Conservation (phyloP, 2,329 filamentous ascomycete genomes). For the Colletotrichum karsti region DNA sequence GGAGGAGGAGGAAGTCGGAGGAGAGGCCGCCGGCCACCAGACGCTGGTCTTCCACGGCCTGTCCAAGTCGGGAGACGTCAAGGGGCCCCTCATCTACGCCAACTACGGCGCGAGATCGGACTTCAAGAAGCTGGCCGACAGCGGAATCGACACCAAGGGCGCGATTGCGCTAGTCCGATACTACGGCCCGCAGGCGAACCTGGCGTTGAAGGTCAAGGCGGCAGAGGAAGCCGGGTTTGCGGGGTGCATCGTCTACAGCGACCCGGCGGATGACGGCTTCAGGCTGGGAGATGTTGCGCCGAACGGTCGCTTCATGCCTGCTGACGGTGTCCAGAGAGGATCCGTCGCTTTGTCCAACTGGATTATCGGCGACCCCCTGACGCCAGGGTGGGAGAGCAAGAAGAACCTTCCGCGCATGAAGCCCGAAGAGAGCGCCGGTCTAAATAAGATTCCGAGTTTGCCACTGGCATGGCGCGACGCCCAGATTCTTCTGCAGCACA, state of each 20-base stretch:
- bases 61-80: conserved; percentile 86
- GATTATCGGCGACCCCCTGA: conserved; percentile 91
- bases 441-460: conserved; percentile 87
- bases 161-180: conserved; percentile 87
- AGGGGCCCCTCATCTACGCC: conserved; percentile 87
- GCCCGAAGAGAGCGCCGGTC: conserved; percentile 73
- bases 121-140: conserved; percentile 76
- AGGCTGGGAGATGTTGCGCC: conserved; percentile 77
- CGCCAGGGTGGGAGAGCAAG: conserved; percentile 83
- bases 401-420: conserved; percentile 72
- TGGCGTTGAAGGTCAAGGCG: conserved; percentile 85
- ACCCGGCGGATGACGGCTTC: conserved; percentile 87
- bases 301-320: conserved; percentile 80
- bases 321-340: conserved; percentile 84
- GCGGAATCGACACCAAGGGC: conserved; percentile 77
- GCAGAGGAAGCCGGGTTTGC: conserved; percentile 87
- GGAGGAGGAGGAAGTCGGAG: conserved; percentile 79
- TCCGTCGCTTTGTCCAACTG: conserved; percentile 83
- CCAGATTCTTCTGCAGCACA: conserved; percentile 76
- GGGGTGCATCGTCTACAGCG: conserved; percentile 92
- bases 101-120: conserved; percentile 91
- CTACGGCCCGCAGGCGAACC: conserved; percentile 77
- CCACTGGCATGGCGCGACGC: conserved; percentile 92
- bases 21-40: conserved; percentile 71
- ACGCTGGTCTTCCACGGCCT: conserved; percentile 88